Conservation (phyloP, 345 rosid genomes). For the Melastoma malabathricum region DNA sequence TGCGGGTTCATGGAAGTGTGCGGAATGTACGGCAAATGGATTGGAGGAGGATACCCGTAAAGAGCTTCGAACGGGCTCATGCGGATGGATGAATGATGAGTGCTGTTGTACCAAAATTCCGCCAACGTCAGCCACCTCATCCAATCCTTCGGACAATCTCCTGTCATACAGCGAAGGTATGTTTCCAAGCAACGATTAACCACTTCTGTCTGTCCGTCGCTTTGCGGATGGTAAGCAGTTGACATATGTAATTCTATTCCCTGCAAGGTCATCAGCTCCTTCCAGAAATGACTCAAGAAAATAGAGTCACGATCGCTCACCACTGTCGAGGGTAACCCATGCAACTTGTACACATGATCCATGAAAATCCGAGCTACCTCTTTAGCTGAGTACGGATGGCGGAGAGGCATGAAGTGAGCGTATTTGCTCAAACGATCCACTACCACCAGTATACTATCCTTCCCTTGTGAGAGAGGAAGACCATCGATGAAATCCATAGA, state of each 20-base stretch:
- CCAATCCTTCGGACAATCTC: not conserved
- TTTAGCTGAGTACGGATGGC: constrained; percentile 1
- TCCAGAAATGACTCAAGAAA: constrained; percentile 2
- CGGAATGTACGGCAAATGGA: too few species aligned
- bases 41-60: not conserved
- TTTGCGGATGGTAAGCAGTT: constrained; percentile 1
- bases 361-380: not conserved
- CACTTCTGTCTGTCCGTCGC: not conserved
- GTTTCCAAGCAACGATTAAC: not conserved
- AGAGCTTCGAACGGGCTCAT: not conserved
- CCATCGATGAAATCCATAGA: constrained; percentile 7
- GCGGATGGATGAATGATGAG: not conserved
- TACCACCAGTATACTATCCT: constrained; percentile 2
- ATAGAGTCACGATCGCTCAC: not conserved
- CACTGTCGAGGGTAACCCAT: not conserved
- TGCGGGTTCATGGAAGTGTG: too few species aligned
- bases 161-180: not conserved
- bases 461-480: constrained; percentile 1
- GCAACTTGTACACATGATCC: constrained; percentile 1
- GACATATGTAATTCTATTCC: not conserved
- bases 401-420: not conserved
- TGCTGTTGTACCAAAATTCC: constrained; percentile 5
- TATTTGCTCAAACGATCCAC: constrained; percentile 7
- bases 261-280: not conserved
- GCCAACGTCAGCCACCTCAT: not conserved